These are phyloP conservation scores for Ambrosiella cleistominuta DNA, from an alignment of 2,329 filamentous ascomycete genomes.

Conservation along the genomic window DNA sequence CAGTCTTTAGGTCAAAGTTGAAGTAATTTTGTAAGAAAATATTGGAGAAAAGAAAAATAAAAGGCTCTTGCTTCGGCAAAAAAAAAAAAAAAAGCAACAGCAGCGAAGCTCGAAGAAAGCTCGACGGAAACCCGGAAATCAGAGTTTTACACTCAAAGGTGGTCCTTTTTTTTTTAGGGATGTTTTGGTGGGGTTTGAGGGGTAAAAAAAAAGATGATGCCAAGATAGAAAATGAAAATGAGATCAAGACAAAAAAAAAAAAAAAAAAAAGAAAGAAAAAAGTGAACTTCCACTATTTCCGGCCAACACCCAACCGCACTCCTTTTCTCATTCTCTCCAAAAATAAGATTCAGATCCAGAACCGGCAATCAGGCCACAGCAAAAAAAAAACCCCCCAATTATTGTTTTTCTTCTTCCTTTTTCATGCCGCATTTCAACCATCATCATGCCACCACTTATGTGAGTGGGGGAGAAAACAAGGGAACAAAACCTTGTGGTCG, in stretches of 20 bases:
- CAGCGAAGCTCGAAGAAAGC: not conserved
- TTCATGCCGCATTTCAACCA: no score
- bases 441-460: no score
- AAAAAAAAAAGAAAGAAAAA: not conserved
- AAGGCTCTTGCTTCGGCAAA: not conserved
- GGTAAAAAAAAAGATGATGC: not conserved
- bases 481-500: no score
- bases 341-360: no score
- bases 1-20: not conserved
- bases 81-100: not conserved
- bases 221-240: not conserved
- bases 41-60: not conserved
- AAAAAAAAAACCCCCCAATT: not conserved
- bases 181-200: not conserved
- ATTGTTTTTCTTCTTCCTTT: not conserved
- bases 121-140: not conserved
- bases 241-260: constrained; percentile 2
- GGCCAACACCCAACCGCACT: no score
- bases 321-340: no score
- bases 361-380: no score
- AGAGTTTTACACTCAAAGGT: not conserved
- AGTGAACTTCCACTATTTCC: no score
- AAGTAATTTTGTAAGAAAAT: no score
- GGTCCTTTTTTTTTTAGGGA: not conserved
- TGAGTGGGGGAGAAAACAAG: no score